Evolutionary conservation across 495 filamentous ascomycete genomes (phyloP).

Genomic region (Daldinia childiae): DNA sequence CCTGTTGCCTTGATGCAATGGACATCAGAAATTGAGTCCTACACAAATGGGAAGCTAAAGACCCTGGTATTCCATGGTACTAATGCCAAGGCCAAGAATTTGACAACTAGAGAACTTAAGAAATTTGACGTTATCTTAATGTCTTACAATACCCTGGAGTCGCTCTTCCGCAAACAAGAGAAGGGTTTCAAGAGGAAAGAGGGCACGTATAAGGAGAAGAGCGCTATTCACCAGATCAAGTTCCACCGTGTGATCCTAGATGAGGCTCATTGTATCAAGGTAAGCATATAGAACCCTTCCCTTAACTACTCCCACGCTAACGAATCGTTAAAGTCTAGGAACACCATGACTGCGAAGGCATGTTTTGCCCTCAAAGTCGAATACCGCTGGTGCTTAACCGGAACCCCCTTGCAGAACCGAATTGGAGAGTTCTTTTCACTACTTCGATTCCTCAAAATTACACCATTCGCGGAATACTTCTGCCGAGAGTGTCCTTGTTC

Average conservation of each 20-base stretch:
- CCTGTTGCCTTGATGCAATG: conserved; percentile 98
- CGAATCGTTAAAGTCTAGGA: conserved; percentile 61
- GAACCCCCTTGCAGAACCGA: conserved; percentile 93
- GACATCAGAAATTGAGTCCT: conserved; percentile 90
- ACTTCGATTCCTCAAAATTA: conserved; percentile 85
- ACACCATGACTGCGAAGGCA: conserved; percentile 89
- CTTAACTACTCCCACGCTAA: conserved; percentile 34
- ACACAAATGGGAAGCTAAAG: conserved; percentile 88
- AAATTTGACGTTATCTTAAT: conserved; percentile 94
- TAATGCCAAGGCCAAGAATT: conserved; percentile 79
- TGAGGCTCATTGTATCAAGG: conserved; percentile 96
- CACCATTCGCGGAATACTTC: conserved; percentile 90
- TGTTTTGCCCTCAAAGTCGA: conserved; percentile 87
- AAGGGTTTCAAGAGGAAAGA: conserved; percentile 87
- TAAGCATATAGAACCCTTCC: conserved; percentile 32
- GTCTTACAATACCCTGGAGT: conserved; percentile 93
- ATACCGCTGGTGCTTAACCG: conserved; percentile 94
- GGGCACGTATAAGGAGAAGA: conserved; percentile 76
- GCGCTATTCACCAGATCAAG: conserved; percentile 82
- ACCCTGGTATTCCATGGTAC: conserved; percentile 90
- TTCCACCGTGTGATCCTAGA: conserved; percentile 95
- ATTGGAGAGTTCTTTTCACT: conserved; percentile 98
- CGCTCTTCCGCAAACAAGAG: conserved; percentile 88
- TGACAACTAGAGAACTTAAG: conserved; percentile 75
- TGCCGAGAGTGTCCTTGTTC: conserved; percentile 86